Evolutionary conservation across 2,329 filamentous ascomycete species (phyloP).

Genomic region (Nemania sp.): DNA sequence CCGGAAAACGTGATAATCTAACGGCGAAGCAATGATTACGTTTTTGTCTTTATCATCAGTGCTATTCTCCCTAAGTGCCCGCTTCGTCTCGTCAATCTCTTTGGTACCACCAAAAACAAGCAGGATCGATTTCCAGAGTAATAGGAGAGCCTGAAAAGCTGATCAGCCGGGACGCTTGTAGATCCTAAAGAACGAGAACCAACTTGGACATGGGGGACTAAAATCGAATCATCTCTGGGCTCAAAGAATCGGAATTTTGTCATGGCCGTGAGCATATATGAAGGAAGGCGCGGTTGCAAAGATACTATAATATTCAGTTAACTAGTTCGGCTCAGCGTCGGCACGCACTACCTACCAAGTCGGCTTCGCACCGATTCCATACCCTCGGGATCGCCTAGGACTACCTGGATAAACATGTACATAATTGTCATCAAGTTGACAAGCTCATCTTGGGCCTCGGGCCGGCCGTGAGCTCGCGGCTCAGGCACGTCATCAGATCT

Average conservation of each 20-base stretch:
- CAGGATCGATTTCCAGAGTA: constrained; percentile 91
- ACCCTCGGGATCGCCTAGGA: constrained; percentile 54
- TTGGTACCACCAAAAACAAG: constrained; percentile 80
- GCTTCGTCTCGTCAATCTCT: constrained; percentile 75
- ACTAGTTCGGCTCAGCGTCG: neutral
- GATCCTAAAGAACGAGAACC: constrained; percentile 24
- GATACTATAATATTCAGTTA: constrained; percentile 47
- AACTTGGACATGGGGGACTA: constrained; percentile 66
- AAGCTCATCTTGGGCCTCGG: constrained; percentile 61
- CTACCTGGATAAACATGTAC: constrained; percentile 62
- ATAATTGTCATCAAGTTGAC: constrained; percentile 66
- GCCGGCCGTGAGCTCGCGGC: constrained; percentile 44
- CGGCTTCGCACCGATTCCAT: constrained; percentile 52
- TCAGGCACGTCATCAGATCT: constrained; percentile 54
- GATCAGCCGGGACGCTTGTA: neutral
- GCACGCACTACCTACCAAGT: constrained; percentile 50
- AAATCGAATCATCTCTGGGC: constrained; percentile 20
- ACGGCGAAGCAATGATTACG: constrained; percentile 87
- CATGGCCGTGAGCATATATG: constrained; percentile 71
- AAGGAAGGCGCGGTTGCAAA: constrained; percentile 68
- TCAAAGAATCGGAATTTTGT: constrained; percentile 62
- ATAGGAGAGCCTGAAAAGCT: constrained; percentile 66
- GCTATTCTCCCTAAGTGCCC: constrained; percentile 64
- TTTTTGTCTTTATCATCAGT: constrained; percentile 67
- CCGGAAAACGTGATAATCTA: constrained; percentile 95